Evolutionary conservation across 225 moss, liverwort and hornwort species (phyloP).

Genomic region (Thuidium tamariscinum): DNA sequence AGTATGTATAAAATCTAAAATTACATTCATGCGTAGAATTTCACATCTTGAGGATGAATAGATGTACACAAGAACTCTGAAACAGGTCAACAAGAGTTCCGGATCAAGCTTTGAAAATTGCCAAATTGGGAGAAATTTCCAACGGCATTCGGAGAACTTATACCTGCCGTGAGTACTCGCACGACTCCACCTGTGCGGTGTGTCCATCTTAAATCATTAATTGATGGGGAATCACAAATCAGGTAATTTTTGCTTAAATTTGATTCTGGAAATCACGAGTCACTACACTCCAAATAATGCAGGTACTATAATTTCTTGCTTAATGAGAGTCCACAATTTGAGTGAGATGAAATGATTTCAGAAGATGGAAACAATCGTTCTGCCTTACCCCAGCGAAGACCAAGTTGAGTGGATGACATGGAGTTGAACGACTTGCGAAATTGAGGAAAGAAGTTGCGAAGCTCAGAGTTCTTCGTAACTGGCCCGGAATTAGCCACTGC

Average conservation of each 20-base stretch:
- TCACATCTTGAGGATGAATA: neutral
- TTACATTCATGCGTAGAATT: neutral
- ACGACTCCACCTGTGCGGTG: conserved; percentile 22
- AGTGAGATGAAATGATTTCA: neutral
- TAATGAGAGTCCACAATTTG: neutral
- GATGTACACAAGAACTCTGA: neutral
- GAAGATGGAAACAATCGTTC: neutral
- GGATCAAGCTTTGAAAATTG: neutral
- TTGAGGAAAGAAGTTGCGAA: conserved; percentile 22
- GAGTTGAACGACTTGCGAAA: conserved; percentile 22
- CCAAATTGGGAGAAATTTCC: neutral
- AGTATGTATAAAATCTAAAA: neutral
- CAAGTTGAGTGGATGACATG: neutral
- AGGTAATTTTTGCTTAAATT: neutral
- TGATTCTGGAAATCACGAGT: neutral
- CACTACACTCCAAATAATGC: neutral
- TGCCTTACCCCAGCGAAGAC: conserved; percentile 34
- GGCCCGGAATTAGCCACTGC: conserved; percentile 44
- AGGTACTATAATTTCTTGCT: neutral
- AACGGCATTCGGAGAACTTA: neutral
- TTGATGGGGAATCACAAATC: neutral
- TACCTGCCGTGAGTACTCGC: conserved; percentile 28
- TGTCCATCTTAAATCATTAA: neutral
- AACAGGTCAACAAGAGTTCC: neutral
- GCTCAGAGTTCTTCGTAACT: conserved; percentile 9